A percentile compares a stretch with the other conserved stretches of the same genome.
Conservation (phyloP, 495 filamentous ascomycete genomes). For the Tuber microsphaerosporum region DNA sequence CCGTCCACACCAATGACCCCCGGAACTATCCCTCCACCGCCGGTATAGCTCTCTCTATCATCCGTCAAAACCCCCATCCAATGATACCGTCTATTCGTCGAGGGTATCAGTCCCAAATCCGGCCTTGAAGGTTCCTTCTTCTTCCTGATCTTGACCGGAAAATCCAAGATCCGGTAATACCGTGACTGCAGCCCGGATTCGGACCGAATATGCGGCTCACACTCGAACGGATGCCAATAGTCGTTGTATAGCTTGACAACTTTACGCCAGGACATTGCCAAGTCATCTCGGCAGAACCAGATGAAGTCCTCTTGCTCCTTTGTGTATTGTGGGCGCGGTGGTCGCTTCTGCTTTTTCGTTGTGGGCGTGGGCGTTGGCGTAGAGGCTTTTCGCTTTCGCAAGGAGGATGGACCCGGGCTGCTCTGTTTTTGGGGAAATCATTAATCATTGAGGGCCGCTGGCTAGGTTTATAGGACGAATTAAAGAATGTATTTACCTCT, state of each 20-base stretch:
- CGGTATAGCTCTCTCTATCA: background rate
- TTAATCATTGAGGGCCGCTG: constrained; percentile 6
- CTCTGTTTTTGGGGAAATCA: background rate
- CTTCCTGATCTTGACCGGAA: constrained; percentile 35
- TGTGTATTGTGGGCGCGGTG: constrained; percentile 33
- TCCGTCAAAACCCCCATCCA: constrained; percentile 33
- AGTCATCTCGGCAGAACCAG: constrained; percentile 38
- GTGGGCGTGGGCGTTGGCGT: background rate
- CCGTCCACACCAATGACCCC: background rate
- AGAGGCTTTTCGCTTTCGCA: background rate
- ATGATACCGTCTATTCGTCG: constrained; percentile 30
- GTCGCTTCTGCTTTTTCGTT: constrained; percentile 22
- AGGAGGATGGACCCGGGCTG: background rate
- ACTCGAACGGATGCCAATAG: constrained; percentile 33
- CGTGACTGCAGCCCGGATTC: constrained; percentile 35
- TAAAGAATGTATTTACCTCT: constrained; percentile 7
- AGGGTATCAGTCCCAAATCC: constrained; percentile 34
- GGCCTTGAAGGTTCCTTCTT: constrained; percentile 38
- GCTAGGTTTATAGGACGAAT: background rate
- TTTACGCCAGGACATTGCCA: constrained; percentile 37
- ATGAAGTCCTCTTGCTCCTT: constrained; percentile 40
- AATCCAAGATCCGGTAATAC: constrained; percentile 36
- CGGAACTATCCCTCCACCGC: background rate
- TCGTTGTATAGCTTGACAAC: constrained; percentile 38
- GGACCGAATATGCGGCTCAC: constrained; percentile 25